Evolutionary conservation across 2,329 filamentous ascomycete species (phyloP).

Genomic region (Cordyceps sp.): DNA sequence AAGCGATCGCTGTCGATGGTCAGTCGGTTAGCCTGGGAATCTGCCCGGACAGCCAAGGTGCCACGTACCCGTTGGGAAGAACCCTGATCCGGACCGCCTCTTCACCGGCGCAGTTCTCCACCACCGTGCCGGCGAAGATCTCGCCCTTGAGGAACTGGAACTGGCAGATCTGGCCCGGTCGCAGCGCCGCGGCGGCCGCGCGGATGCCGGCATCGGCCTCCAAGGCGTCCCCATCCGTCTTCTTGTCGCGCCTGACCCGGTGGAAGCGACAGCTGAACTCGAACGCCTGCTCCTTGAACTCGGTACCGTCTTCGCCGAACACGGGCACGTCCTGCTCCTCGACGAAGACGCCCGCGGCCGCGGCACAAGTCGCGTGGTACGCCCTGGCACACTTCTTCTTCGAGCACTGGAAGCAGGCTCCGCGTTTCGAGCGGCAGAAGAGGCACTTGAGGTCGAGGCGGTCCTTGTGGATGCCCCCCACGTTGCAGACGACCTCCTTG

Average conservation of each 20-base stretch:
- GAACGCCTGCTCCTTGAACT: conserved; percentile 83
- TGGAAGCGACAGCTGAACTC: conserved; percentile 94
- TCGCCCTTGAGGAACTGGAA: conserved; percentile 71
- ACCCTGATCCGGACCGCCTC: conserved; percentile 65
- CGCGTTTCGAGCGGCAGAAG: conserved; percentile 83
- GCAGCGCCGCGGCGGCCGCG: conserved; percentile 50
- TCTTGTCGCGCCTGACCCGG: conserved; percentile 70
- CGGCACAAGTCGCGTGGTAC: conserved; percentile 90
- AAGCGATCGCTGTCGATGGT: conserved; percentile 44
- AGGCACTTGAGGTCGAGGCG: conserved; percentile 86
- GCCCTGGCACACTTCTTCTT: conserved; percentile 85
- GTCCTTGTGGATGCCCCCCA: conserved; percentile 69
- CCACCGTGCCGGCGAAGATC: conserved; percentile 77
- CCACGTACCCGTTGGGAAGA: conserved; percentile 63
- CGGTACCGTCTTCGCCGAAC: conserved; percentile 76
- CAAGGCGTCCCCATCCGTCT: conserved; percentile 48
- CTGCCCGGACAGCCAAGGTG: background rate
- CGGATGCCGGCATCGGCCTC: conserved; percentile 55
- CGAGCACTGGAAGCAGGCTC: conserved; percentile 94
- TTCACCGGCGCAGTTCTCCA: conserved; percentile 67
- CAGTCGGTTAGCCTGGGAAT: conserved; percentile 13
- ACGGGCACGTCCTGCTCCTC: conserved; percentile 76
- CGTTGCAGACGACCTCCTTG: conserved; percentile 59
- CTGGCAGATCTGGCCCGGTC: conserved; percentile 65
- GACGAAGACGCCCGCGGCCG: conserved; percentile 79